Percentiles rank a stretch among this genome's conserved stretches.
These are phyloP conservation scores for Puccinia polysora DNA, from an alignment of 1,284 basidiomycete species.

Conservation along the genomic window DNA sequence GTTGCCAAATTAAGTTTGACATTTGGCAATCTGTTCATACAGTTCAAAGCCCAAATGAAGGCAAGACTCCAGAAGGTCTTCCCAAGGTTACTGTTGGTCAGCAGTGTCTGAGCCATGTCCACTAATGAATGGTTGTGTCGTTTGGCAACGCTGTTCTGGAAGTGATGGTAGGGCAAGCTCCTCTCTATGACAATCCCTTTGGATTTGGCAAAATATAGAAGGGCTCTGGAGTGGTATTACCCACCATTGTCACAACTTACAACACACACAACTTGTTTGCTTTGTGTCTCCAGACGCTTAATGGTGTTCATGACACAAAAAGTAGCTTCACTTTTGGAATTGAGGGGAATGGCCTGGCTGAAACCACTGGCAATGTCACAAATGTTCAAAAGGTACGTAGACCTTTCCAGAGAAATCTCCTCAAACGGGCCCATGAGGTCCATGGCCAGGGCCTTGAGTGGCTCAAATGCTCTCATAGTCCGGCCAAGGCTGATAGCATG, in stretches of 20 bases:
- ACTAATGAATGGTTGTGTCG: constrained; percentile 3
- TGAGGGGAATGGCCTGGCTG: not conserved
- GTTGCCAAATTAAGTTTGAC: not conserved
- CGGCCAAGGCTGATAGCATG: no score
- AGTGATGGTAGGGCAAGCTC: not conserved
- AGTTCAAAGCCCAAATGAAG: not conserved
- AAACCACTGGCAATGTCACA: not conserved
- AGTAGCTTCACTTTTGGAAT: not conserved
- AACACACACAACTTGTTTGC: no score
- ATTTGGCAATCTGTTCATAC: constrained; percentile 11
- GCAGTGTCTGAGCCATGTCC: constrained; percentile 1
- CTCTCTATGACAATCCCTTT: not conserved
- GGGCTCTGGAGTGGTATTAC: not conserved
- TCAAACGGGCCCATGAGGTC: constrained; percentile 15
- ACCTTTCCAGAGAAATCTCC: not conserved
- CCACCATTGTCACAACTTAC: constrained; percentile 15
- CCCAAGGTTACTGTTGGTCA: not conserved
- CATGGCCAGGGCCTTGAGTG: not conserved
- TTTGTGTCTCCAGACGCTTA: not conserved
- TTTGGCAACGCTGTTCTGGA: constrained; percentile 20
- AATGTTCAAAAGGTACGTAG: not conserved
- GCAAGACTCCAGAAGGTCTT: constrained; percentile 14
- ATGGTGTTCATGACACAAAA: not conserved
- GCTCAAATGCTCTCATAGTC: no score
- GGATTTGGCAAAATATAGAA: not conserved